phyloP scores from a whole-genome alignment of 2,329 filamentous ascomycete species.

The Trichoderma lentiforme region DNA sequence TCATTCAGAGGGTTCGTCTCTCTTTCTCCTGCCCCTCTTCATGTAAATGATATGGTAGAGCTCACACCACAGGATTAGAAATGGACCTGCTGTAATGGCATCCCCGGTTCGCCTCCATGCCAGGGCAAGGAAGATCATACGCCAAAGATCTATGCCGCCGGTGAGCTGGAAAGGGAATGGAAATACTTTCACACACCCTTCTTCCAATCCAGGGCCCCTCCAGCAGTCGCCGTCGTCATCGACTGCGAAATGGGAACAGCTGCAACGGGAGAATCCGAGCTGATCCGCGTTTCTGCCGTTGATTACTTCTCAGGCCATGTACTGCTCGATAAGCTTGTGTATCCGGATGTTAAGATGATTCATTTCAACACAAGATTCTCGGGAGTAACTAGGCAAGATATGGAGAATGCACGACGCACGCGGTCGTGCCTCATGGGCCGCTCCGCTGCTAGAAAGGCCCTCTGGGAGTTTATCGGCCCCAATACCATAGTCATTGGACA shows the following conservation, averaged over 20 bases:
- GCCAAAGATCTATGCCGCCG: conserved; percentile 22
- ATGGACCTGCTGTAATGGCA: conserved; percentile 33
- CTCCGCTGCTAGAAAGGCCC: conserved; percentile 38
- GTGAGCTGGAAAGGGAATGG: conserved; percentile 31
- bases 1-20: conserved; percentile 27
- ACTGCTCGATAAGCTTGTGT: conserved; percentile 51
- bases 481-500: conserved; percentile 50
- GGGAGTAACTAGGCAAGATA: conserved; percentile 41
- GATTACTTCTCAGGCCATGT: conserved; percentile 49
- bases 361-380: conserved; percentile 51
- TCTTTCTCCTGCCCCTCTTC: too few species aligned
- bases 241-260: conserved; percentile 56
- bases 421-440: conserved; percentile 40
- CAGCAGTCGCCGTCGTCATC: conserved; percentile 39
- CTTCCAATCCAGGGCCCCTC: background rate
- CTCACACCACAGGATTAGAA: conserved; percentile 17
- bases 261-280: conserved; percentile 42
- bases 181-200: conserved; percentile 25
- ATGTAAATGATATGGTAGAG: background rate
- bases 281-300: conserved; percentile 50
- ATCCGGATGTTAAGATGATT: conserved; percentile 42
- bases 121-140: conserved; percentile 26
- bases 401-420: conserved; percentile 35
- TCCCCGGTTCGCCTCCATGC: conserved; percentile 26
- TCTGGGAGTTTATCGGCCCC: conserved; percentile 44